A percentile compares a stretch with the other conserved stretches of the same genome.
phyloP scores from a whole-genome alignment of 179 eudicot genomes.

The Drosera spatulata region DNA sequence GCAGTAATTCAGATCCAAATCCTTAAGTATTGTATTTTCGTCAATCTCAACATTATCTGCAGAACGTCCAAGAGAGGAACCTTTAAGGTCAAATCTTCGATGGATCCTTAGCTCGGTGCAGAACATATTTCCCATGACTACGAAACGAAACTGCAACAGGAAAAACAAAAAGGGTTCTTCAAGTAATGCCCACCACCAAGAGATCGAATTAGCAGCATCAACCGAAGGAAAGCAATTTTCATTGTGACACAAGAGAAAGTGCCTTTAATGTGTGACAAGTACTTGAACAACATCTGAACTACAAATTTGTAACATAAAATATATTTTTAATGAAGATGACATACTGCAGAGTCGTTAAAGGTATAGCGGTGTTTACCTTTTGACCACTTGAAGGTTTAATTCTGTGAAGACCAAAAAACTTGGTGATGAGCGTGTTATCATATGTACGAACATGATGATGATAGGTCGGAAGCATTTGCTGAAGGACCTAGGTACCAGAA shows the following conservation, averaged over 20 bases:
- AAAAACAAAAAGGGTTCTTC: conserved; percentile 6
- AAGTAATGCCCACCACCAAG: conserved; percentile 9
- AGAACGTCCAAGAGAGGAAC: conserved; percentile 92
- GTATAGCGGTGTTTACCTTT: conserved; percentile 43
- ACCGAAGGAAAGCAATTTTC: not conserved
- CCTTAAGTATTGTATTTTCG: conserved; percentile 91
- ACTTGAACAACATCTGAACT: not conserved
- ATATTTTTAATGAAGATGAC: not conserved
- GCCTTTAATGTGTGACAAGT: too few species aligned
- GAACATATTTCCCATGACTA: conserved; percentile 99
- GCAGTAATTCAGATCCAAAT: conserved; percentile 82
- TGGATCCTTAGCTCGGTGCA: conserved; percentile 97
- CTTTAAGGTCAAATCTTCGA: conserved; percentile 88
- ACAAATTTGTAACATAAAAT: not conserved
- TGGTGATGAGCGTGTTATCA: conserved; percentile 94
- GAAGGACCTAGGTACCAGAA: conserved; percentile 45
- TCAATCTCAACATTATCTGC: conserved; percentile 94
- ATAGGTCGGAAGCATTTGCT: conserved; percentile 90
- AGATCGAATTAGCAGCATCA: too few species aligned
- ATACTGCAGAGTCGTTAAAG: not conserved
- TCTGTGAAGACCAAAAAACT: conserved; percentile 98
- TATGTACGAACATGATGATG: conserved; percentile 72
- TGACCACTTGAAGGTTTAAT: conserved; percentile 93
- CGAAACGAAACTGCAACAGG: conserved; percentile 79
- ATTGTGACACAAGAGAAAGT: too few species aligned